Evolutionary conservation across 129 eudicot species (phyloP), one percentile per base, ranked within the genome.

Genomic region (Daucus carota): DNA sequence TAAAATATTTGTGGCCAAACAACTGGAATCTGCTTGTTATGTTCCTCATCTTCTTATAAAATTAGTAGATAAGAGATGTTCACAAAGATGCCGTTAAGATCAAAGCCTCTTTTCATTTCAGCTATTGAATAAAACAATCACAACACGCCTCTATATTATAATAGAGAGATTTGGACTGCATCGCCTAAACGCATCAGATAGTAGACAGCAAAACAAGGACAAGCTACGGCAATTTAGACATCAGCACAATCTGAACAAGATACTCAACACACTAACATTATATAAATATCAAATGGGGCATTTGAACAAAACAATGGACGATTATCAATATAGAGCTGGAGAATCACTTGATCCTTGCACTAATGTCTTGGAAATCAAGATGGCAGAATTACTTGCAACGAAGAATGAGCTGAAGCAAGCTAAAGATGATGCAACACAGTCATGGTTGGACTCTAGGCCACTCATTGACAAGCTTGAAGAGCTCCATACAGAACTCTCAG

Each of bases 381-480:
- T 72, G 24, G 85, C 73, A 75, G 91, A 87, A 78, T 81, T 89
- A 33, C 80, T 79, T 22, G 73, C 77, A 46, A 77, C 81, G 40
- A 85, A 85, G 29, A 89, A 87, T 79, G 77, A 89, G 38, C 88
- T 89, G 69, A 87, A 72, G 77, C 84, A 81, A 80, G 91, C 89
- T 18, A 85, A 87, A 66, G 91, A 89, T 75, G 91, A 89, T 31
- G 85, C 89, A 32, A 81, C 70, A 81, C 89, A 85, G 36, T 89
- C 91, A 26, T 89, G 89, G 91, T 67, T 89, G 48, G 91, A 85
- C 47, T 89, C 88, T 3, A 81, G 82, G 70, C 95, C 95, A 13
- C 75, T 89, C 46, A 85, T 85, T 34, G 89, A 89, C 34, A 86
- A 89, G 85, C 95, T 89, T 46, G 88, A 85, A 70, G 80, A 76